Percentiles rank a stretch among this genome's conserved stretches.
phyloP scores from a whole-genome alignment of 225 moss, liverwort and hornwort genomes.

The Bryum argenteum region DNA sequence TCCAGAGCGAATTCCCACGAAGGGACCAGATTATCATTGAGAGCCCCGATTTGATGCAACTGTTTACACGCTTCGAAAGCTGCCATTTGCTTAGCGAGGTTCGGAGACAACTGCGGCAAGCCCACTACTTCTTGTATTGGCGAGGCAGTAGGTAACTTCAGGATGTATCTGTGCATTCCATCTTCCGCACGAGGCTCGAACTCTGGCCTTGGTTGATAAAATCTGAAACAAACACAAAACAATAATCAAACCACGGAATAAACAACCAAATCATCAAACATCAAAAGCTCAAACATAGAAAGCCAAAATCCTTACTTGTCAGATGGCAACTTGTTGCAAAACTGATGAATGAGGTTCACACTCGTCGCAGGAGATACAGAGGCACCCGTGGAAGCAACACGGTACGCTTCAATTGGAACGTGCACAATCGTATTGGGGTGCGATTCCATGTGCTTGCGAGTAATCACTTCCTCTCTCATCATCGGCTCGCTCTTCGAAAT shows the following conservation, averaged over 20 bases:
- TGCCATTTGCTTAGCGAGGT: slow-evolving; percentile 73
- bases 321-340: slow-evolving; percentile 83
- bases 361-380: slow-evolving; percentile 70
- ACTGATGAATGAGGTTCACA: slow-evolving; percentile 63
- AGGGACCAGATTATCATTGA: slow-evolving; percentile 77
- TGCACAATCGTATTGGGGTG: slow-evolving; percentile 29
- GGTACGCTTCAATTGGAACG: slow-evolving; percentile 46
- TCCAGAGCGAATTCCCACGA: slow-evolving; percentile 56
- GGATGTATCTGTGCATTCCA: slow-evolving; percentile 54
- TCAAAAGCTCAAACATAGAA: too few relatives aligned
- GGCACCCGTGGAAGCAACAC: slow-evolving; percentile 77
- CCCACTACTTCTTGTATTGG: slow-evolving; percentile 65
- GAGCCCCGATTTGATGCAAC: slow-evolving; percentile 64
- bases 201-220: slow-evolving; percentile 85
- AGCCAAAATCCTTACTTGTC: slow-evolving; percentile 86
- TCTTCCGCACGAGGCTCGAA: slow-evolving; percentile 53
- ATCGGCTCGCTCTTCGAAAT: slow-evolving; percentile 71
- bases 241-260: not conserved
- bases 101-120: slow-evolving; percentile 33
- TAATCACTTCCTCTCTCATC: slow-evolving; percentile 80
- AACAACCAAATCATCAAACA: not conserved
- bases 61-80: slow-evolving; percentile 75
- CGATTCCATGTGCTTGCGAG: slow-evolving; percentile 51
- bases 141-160: slow-evolving; percentile 74
- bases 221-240: slow-evolving; percentile 49